Evolutionary conservation across 495 filamentous ascomycete genomes (phyloP).

Genomic region (Neurospora sp.): DNA sequence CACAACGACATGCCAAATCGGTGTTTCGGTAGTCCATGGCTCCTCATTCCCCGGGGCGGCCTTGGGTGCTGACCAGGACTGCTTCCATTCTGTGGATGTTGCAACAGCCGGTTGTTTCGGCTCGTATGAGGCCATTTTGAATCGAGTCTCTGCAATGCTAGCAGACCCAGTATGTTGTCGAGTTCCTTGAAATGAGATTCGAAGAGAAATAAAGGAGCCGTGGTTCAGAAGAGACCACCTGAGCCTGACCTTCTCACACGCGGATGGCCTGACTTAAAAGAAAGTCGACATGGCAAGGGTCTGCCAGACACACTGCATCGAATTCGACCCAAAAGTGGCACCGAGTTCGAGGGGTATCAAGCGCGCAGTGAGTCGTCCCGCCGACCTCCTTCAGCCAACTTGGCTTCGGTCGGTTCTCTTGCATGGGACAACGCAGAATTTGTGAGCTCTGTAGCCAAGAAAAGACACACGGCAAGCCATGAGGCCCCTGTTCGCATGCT

Average conservation of each 20-base stretch:
- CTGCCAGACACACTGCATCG: neutral
- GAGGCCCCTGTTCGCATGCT: neutral
- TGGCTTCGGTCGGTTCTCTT: neutral
- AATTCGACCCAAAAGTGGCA: neutral
- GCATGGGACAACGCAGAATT: neutral
- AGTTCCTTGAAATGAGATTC: neutral
- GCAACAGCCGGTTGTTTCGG: neutral
- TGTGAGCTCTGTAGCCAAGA: neutral
- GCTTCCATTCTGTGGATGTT: neutral
- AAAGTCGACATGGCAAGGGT: neutral
- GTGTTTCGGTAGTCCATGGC: constrained; percentile 14
- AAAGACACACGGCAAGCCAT: neutral
- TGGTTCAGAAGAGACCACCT: neutral
- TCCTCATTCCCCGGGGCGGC: neutral
- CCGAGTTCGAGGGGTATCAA: neutral
- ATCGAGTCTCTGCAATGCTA: neutral
- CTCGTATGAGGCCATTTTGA: neutral
- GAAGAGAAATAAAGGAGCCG: neutral
- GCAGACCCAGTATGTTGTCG: neutral
- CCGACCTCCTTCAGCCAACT: neutral
- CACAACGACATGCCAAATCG: constrained; percentile 27
- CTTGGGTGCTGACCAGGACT: neutral
- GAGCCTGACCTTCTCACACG: neutral
- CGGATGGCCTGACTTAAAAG: neutral
- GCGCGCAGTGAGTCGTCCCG: neutral